A percentile compares a stretch with the other conserved stretches of the same genome.
Evolutionary conservation across 768 basidiomycete genomes (phyloP).

Genomic region (Leccinellum luteum): DNA sequence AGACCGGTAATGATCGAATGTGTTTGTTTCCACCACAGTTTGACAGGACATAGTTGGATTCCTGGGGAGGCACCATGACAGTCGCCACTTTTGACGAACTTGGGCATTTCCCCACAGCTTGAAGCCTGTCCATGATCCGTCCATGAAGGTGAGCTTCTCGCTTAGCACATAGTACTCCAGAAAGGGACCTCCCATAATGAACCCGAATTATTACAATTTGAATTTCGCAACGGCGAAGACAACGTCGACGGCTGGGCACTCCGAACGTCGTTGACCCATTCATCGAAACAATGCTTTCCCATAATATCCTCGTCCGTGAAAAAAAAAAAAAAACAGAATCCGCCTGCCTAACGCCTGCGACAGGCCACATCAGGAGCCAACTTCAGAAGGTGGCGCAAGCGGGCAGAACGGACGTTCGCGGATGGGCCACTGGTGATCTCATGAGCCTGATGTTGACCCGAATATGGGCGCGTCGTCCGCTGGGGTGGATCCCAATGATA

Average conservation of each 20-base stretch:
- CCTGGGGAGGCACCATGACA: neutral
- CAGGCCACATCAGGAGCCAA: conserved; percentile 44
- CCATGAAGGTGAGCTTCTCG: conserved; percentile 41
- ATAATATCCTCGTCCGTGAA: conserved; percentile 55
- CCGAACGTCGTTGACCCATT: conserved; percentile 57
- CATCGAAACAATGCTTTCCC: conserved; percentile 57
- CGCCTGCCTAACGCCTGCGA: conserved; percentile 45
- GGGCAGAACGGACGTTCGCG: conserved; percentile 38
- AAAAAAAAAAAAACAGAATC: conserved; percentile 38
- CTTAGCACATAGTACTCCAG: conserved; percentile 36
- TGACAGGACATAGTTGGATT: neutral
- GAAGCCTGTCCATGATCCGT: conserved; percentile 45
- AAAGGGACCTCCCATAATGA: conserved; percentile 26
- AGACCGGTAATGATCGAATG: conserved; percentile 9
- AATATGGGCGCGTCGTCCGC: conserved; percentile 63
- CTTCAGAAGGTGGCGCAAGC: conserved; percentile 49
- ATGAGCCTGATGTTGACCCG: conserved; percentile 57
- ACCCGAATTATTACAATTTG: conserved; percentile 8
- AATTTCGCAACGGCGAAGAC: conserved; percentile 27
- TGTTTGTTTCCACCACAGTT: neutral
- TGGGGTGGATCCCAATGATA: conserved; percentile 40
- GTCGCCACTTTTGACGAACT: neutral
- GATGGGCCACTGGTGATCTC: conserved; percentile 54
- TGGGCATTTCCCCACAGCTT: too few species aligned
- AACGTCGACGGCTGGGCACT: conserved; percentile 39